These are phyloP conservation scores for Raffaelea ambrosiae DNA, from an alignment of 2,329 filamentous ascomycete species.

Conservation along the genomic window DNA sequence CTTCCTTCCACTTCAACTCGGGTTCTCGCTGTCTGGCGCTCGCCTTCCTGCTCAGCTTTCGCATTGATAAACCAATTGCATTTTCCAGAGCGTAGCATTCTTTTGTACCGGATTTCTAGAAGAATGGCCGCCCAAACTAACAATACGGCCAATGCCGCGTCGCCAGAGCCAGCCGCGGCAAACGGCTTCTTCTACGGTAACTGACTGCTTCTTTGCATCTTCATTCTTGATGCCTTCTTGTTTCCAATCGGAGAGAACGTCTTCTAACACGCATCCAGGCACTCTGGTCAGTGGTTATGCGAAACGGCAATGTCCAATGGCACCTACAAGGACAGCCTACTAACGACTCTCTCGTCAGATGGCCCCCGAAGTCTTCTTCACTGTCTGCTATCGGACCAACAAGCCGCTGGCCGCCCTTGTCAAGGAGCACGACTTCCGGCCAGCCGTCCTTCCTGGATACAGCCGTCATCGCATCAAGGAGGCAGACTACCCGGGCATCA, in stretches of 20 bases:
- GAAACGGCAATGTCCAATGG: constrained; percentile 4
- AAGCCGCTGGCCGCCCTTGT: constrained; percentile 37
- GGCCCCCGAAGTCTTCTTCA: constrained; percentile 79
- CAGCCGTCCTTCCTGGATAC: constrained; percentile 67
- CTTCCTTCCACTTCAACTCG: too few species aligned
- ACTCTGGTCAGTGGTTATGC: constrained; percentile 23
- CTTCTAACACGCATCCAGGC: constrained; percentile 18
- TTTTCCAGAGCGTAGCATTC: too few species aligned
- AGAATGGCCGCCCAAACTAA: neutral
- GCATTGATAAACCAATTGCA: too few species aligned
- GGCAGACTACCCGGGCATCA: constrained; percentile 76
- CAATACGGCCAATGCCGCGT: neutral
- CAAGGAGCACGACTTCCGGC: constrained; percentile 54
- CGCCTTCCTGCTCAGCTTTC: too few species aligned
- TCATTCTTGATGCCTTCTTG: too few species aligned
- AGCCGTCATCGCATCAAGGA: constrained; percentile 59
- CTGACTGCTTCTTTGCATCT: too few species aligned
- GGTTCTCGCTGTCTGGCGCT: too few species aligned
- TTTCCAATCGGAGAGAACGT: neutral
- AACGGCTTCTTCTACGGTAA: constrained; percentile 51
- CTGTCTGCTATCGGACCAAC: constrained; percentile 63
- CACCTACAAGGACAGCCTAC: neutral
- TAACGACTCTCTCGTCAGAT: constrained; percentile 40
- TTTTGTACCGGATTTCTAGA: too few species aligned
- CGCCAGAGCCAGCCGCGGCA: constrained; percentile 2